Evolutionary conservation across 1,139 yeast species (phyloP).

Genomic region (Spencermartinsiella ligniputridi): DNA sequence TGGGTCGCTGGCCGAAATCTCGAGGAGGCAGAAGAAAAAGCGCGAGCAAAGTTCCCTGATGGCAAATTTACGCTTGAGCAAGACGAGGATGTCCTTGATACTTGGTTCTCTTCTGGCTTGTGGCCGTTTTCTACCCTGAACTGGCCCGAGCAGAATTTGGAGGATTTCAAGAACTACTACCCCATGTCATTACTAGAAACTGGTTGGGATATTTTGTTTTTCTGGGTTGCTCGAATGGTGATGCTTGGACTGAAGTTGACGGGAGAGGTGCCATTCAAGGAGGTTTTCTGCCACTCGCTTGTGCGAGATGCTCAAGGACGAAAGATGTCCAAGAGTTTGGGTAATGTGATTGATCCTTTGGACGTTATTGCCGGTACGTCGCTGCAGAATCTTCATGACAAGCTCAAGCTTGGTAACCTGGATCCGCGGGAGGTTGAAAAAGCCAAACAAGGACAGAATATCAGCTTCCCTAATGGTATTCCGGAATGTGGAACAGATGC

Average conservation of each 20-base stretch:
- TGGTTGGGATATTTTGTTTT: slow-evolving; percentile 98
- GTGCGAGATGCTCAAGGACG: slow-evolving; percentile 99
- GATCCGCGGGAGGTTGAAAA: slow-evolving; percentile 84
- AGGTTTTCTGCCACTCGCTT: slow-evolving; percentile 96
- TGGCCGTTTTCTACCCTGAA: slow-evolving; percentile 98
- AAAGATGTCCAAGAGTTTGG: slow-evolving; percentile 96
- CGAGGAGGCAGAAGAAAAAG: slow-evolving; percentile 83
- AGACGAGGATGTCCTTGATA: slow-evolving; percentile 97
- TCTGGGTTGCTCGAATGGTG: slow-evolving; percentile 98
- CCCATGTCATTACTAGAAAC: slow-evolving; percentile 96
- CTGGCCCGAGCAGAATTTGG: slow-evolving; percentile 72
- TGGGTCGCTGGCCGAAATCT: slow-evolving; percentile 89
- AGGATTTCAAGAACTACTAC: slow-evolving; percentile 70
- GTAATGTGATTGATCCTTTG: slow-evolving; percentile 93
- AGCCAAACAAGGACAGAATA: slow-evolving; percentile 84
- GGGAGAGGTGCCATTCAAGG: slow-evolving; percentile 88
- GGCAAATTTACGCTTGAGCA: slow-evolving; percentile 74
- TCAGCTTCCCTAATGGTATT: slow-evolving; percentile 92
- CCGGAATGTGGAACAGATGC: slow-evolving; percentile 99
- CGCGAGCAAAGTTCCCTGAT: slow-evolving; percentile 65
- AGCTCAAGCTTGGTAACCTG: slow-evolving; percentile 74
- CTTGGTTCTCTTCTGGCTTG: slow-evolving; percentile 97
- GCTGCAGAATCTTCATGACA: slow-evolving; percentile 72
- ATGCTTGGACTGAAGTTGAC: slow-evolving; percentile 86
- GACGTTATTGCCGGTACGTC: slow-evolving; percentile 90